These are phyloP conservation scores for Rauvolfia tetraphylla DNA, from an alignment of 257 asterid genomes.

Conservation along the genomic window DNA sequence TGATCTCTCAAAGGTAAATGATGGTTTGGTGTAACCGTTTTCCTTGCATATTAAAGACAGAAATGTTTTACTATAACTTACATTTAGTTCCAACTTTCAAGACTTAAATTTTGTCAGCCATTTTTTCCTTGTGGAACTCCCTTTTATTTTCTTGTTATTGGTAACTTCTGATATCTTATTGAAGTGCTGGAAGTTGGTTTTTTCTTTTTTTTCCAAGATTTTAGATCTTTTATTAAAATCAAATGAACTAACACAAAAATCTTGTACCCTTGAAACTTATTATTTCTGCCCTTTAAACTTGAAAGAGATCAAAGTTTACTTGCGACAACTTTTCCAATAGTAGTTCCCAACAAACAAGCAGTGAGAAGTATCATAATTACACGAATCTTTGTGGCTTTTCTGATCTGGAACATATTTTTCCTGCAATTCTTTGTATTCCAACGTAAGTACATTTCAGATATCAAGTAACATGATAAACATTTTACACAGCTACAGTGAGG, in stretches of 20 bases:
- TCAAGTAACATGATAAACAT: background rate
- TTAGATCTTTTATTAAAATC: background rate
- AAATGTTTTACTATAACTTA: background rate
- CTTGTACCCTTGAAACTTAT: background rate
- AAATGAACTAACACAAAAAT: background rate
- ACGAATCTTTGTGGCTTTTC: background rate
- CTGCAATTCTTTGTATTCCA: background rate
- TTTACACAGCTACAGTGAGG: background rate
- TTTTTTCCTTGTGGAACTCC: too few species aligned
- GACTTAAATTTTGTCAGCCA: background rate
- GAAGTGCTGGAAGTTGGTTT: too few species aligned
- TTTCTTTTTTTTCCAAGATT: background rate
- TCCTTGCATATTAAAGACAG: background rate
- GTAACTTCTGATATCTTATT: background rate
- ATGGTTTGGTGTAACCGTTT: background rate
- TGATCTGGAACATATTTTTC: background rate
- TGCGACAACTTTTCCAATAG: background rate
- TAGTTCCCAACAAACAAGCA: too few species aligned
- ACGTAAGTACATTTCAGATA: background rate
- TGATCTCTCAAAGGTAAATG: conserved; percentile 58
- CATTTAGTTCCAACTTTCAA: background rate
- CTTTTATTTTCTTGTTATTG: background rate
- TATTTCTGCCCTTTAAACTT: background rate
- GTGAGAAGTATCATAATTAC: background rate
- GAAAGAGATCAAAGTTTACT: background rate